Conservation (phyloP, 2,329 filamentous ascomycete species). For the Xylaria arbuscula region DNA sequence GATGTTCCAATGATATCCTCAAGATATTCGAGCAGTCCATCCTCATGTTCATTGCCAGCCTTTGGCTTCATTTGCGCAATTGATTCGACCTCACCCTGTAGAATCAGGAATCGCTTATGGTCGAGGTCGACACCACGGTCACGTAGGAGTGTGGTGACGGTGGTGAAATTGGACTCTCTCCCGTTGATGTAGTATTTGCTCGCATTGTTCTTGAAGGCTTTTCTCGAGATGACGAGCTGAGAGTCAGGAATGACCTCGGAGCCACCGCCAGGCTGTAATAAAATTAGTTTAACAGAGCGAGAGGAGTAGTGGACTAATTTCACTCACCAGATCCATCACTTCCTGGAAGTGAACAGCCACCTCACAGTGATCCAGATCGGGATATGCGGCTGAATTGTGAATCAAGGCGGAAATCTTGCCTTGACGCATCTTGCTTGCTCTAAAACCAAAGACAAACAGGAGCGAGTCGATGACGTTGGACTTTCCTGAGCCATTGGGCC, state of each 20-base stretch:
- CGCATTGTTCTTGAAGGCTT: conserved; percentile 96
- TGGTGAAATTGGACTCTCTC: conserved; percentile 89
- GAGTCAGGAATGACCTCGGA: conserved; percentile 85
- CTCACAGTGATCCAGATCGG: conserved; percentile 89
- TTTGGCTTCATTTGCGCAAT: conserved; percentile 99
- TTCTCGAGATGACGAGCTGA: conserved; percentile 86
- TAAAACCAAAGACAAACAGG: conserved; percentile 98
- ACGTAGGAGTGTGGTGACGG: conserved; percentile 86
- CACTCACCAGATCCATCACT: conserved; percentile 81
- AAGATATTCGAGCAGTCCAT: conserved; percentile 93
- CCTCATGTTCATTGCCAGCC: conserved; percentile 92
- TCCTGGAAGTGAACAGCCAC: conserved; percentile 97
- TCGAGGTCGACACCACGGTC: conserved; percentile 94
- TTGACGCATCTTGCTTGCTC: conserved; percentile 98
- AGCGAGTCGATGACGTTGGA: conserved; percentile 99
- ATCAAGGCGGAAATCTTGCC: conserved; percentile 98
- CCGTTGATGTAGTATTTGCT: conserved; percentile 98
- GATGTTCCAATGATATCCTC: conserved; percentile 99
- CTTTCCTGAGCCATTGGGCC: conserved; percentile 97
- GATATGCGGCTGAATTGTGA: conserved; percentile 91
- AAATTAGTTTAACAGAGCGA: conserved; percentile 44
- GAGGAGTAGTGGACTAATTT: background rate
- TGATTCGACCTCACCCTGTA: conserved; percentile 97
- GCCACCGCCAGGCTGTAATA: conserved; percentile 71
- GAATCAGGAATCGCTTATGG: conserved; percentile 96